These are phyloP conservation scores for Albugo laibachii DNA, from an alignment of 352 stramenopile genomes.

Conservation along the genomic window DNA sequence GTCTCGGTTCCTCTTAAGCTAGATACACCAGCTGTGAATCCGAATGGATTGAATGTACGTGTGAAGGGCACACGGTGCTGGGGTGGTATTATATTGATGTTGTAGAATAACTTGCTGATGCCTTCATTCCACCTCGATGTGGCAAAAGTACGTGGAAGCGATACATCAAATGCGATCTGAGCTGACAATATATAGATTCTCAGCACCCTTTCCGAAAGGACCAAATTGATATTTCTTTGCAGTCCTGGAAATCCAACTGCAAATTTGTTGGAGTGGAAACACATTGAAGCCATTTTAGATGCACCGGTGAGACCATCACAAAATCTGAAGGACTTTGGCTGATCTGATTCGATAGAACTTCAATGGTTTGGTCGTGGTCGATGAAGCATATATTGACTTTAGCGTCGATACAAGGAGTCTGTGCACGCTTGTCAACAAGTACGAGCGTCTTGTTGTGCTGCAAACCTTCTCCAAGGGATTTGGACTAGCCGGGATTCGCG, in stretches of 20 bases:
- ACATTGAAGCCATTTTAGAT: constrained; percentile 81
- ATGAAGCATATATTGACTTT: constrained; percentile 98
- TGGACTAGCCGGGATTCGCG: constrained; percentile 89
- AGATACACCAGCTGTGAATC: constrained; percentile 30
- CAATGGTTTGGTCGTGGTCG: constrained; percentile 92
- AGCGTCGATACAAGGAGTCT: constrained; percentile 33
- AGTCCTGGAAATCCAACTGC: constrained; percentile 95
- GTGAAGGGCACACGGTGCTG: constrained; percentile 1
- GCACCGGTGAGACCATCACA: constrained; percentile 20
- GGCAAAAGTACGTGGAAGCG: constrained; percentile 16
- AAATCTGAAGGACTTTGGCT: constrained; percentile 3
- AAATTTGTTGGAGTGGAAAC: constrained; percentile 80
- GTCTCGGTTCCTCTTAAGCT: constrained; percentile 81
- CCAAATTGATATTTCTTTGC: constrained; percentile 96
- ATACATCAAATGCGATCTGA: not conserved
- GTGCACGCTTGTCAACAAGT: constrained; percentile 80
- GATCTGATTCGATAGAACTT: constrained; percentile 11
- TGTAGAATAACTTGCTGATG: constrained; percentile 19
- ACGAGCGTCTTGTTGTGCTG: constrained; percentile 90
- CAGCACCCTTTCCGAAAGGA: constrained; percentile 59
- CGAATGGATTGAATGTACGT: constrained; percentile 33
- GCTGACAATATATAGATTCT: constrained; percentile 50
- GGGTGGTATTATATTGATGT: not conserved
- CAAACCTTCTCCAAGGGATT: constrained; percentile 98
- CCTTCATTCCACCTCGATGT: constrained; percentile 72